Percentiles rank a stretch among this genome's conserved stretches.
Evolutionary conservation across 2,329 filamentous ascomycete genomes (phyloP).

Genomic region (Alternaria incomplexa): DNA sequence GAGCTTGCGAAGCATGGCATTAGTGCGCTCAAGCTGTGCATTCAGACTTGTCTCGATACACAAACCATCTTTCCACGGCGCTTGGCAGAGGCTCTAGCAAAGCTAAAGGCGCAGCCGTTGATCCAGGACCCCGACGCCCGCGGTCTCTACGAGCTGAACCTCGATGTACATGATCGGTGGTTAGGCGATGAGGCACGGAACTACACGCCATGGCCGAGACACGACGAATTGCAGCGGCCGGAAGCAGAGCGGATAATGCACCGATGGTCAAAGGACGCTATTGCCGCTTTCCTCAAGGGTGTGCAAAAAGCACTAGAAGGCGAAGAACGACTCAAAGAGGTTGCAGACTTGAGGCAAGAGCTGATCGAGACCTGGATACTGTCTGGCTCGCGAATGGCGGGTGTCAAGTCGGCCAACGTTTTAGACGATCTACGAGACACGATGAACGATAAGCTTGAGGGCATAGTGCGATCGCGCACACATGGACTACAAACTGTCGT

Average conservation of each 20-base stretch:
- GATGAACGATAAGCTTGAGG: conserved; percentile 71
- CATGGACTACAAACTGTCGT: conserved; percentile 69
- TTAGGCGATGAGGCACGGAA: conserved; percentile 81
- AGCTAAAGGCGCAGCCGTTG: conserved; percentile 72
- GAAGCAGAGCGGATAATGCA: conserved; percentile 51
- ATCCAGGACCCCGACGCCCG: conserved; percentile 73
- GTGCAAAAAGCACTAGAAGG: conserved; percentile 65
- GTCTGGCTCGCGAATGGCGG: conserved; percentile 67
- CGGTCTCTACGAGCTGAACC: conserved; percentile 70
- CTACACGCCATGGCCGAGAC: conserved; percentile 85
- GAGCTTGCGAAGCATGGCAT: conserved; percentile 62
- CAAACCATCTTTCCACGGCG: conserved; percentile 76
- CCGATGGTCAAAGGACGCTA: conserved; percentile 50
- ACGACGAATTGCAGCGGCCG: conserved; percentile 66
- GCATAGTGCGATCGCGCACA: conserved; percentile 68
- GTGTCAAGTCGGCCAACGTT: conserved; percentile 71
- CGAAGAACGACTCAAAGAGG: conserved; percentile 69
- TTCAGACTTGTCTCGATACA: conserved; percentile 77
- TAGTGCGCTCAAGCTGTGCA: conserved; percentile 73
- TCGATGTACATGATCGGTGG: conserved; percentile 81
- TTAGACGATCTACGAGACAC: conserved; percentile 71
- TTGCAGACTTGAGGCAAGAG: conserved; percentile 72
- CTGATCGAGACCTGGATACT: conserved; percentile 78
- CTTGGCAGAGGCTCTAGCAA: conserved; percentile 71
- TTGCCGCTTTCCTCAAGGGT: conserved; percentile 59